Evolutionary conservation across 345 rosid species (phyloP), one percentile per base, ranked within the genome.

Genomic region (Ricinus communis): DNA sequence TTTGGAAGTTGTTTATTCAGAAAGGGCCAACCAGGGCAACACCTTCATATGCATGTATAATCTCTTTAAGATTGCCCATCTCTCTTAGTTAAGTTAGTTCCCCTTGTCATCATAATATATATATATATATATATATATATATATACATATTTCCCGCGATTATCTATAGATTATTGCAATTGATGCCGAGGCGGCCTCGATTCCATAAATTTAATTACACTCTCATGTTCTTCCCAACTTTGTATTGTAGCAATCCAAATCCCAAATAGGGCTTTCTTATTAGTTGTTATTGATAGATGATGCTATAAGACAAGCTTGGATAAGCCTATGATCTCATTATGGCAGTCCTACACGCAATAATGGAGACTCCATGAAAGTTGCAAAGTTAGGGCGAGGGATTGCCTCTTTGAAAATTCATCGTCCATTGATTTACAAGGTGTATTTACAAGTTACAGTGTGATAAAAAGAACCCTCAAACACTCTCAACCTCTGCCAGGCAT

Each of bases 401-500:
- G 38, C 33, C 78, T 65, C 51, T 5, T 31, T 45, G 69, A 65
- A 66, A 79, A 47, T 60, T 66, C 72, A 69, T 72, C 77, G 71
- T 75, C 77, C 82, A 86, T 69, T 79, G 77, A 80, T 84, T 62
- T 82, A 84, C 82, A 81, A 27, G 69, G 65, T 21, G 38, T 80
- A 81, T 87, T 64, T 87, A 87, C 90, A 82, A 43, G 75, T 84
- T 81, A 78, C 83, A 69, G 68, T 70, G 73, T 75, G 70, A 55
- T 33, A 33, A 72, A 81, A 66, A 15, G 63, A 57, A 56, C 56
- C 70, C 71, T 62, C 71, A 60, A 79, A 52, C 74, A 60, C 80
- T 79, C 75, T 78, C 84, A 82, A 82, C 90, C 87, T 74, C 90
- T 62, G 52, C 72, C 73, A 47, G 76, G 80, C 84, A 78, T 85